Evolutionary conservation across 495 filamentous ascomycete species (phyloP), one percentile per base, ranked within the genome.

Genomic region (Neurospora terricola): DNA sequence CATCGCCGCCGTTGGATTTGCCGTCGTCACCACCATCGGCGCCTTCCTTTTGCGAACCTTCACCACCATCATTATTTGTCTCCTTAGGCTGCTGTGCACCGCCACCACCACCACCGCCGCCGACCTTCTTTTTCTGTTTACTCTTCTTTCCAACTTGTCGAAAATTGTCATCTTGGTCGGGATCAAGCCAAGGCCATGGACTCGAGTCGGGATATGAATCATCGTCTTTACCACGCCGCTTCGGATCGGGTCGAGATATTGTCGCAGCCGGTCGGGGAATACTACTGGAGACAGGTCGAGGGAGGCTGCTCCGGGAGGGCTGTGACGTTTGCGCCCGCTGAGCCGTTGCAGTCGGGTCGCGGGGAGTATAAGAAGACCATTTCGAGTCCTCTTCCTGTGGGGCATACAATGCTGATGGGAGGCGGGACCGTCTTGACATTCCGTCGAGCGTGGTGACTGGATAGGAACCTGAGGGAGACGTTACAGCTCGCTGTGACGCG

Each of bases 131-230:
- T 70, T 77, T 79, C 72, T 81, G 54, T 66, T 66, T 66, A 18
- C 54, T 81, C 76, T 84, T 84, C 72, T 85, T 85, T 4, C 80
- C 83, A 38, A 79, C 79, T 71, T 86, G 80, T 5, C 77, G 71
- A 72, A 87, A 84, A 8, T 86, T 84, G 18, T 84, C 82, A 43
- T 86, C 76, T n/a, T 82, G 82, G 4, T 75, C 73, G 38, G 87
- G 81, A 74, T 88, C 83, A 66, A 88, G 77, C 27, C 71, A 74
- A n/a, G 77, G 70, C 75, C 70, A 75, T 76, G 45, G 72, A 9
- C 66, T 80, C 30, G 82, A 82, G 71, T 81, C 79, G 21, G 45
- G 66, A 39, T 81, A 43, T 30, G 81, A 69, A 68, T 73, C 77
- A 21, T 75, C 62, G 9, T 78, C 73, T 34, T 66, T 66, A 18